Base-by-base conservation (phyloP, 768 basidiomycete genomes). In the Auriscalpium microsporum region DNA sequence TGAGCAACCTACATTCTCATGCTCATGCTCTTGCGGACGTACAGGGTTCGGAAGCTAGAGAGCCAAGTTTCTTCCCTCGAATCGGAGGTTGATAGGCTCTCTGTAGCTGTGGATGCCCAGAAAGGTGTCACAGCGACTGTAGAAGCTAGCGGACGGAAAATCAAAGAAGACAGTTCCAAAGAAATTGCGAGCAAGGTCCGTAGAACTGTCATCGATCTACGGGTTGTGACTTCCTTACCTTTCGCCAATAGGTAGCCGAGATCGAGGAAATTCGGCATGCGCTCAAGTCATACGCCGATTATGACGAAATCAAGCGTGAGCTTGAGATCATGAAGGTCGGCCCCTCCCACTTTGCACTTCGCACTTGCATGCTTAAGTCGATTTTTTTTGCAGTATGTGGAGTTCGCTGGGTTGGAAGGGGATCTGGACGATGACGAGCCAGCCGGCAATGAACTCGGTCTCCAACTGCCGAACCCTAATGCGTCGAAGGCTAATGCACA, bases 231-330 rank as follows among this genome's bases (percentile, higher is more conserved):
- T 17, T 48, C 4, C n/a, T 19, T 17, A 48, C 13, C 3, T 21
- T n/a, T 48, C 13, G 11, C 7, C 11, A 19, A 10, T 42, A 90
- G 82, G 71, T 67, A 4, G 67, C 67, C 3, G 94, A 96, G 69
- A 73, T 86, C 5, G 86, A 87, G 14, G 77, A 77, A 48, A 74
- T 94, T 2, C 84, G 79, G 66, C 70, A 73, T 36, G 84, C 83
- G 60, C 72, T 98, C 38, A 83, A 81, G 63, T 81, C 81, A 60
- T 90, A 86, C 58, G 69, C 69, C 14, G 93, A 99, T 69, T 98
- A 99, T 64, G 95, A 98, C 64, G 94, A 98, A 72, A 84, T 98
- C 65, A 98, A 98, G 73, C 86, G 96, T 28, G 96, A 99, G 68
- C 78, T 99, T 33, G 94, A 94, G 65, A 98, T 99, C 60, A 90